A percentile compares a stretch with the other conserved stretches of the same genome.
phyloP scores from a whole-genome alignment of 805 yeast species.

The Clavispora santaluciae region DNA sequence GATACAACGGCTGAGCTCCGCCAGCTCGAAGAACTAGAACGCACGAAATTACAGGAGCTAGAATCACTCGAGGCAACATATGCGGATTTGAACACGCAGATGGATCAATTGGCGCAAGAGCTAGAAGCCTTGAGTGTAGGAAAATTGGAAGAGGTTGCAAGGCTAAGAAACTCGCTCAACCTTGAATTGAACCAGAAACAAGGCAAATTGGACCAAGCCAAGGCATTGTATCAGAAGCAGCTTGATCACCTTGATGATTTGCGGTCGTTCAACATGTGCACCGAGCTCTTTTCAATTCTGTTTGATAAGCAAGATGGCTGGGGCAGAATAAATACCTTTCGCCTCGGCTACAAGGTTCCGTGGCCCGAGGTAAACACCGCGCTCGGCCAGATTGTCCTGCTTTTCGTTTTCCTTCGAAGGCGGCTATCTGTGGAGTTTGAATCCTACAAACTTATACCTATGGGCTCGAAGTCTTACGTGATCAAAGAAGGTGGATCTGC shows the following conservation, averaged over 20 bases:
- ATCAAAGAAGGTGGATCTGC: conserved; percentile 36
- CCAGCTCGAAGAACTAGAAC: conserved; percentile 36
- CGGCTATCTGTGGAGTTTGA: conserved; percentile 51
- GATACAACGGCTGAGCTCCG: conserved; percentile 33
- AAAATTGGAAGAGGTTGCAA: conserved; percentile 45
- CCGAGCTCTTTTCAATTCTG: conserved; percentile 77
- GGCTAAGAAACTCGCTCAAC: conserved; percentile 51
- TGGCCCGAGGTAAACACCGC: conserved; percentile 94
- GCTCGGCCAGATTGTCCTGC: conserved; percentile 72
- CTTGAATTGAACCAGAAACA: conserved; percentile 46
- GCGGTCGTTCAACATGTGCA: conserved; percentile 74
- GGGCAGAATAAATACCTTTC: conserved; percentile 81
- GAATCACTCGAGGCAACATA: conserved; percentile 39
- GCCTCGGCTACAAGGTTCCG: conserved; percentile 75
- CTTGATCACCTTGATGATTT: conserved; percentile 64
- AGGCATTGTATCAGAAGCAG: conserved; percentile 58
- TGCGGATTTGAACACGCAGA: conserved; percentile 43
- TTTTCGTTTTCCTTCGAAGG: conserved; percentile 60
- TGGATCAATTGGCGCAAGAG: conserved; percentile 41
- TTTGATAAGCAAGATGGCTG: conserved; percentile 63
- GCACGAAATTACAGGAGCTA: conserved; percentile 27
- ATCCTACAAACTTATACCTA: conserved; percentile 65
- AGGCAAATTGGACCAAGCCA: conserved; percentile 57
- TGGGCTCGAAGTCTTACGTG: conserved; percentile 80
- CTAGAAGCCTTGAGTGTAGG: conserved; percentile 27